Conservation (phyloP, 148 eudicot genomes). For the Camellia lanceoleosa region DNA sequence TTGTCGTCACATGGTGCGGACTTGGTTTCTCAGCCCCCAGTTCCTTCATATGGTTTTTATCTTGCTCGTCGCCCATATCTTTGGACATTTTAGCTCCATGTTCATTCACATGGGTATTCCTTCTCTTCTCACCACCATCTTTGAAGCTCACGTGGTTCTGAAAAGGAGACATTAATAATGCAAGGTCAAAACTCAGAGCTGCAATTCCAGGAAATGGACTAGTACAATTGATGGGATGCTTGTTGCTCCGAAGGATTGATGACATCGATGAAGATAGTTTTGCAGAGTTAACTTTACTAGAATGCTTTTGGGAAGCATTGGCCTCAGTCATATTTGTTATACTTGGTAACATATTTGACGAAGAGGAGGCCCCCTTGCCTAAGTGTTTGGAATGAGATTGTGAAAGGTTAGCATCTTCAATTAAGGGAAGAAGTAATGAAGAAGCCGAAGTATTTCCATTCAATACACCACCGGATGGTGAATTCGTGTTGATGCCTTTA, state of each 20-base stretch:
- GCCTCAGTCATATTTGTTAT: constrained; percentile 21
- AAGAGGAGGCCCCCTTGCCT: constrained; percentile 31
- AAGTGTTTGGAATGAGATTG: constrained; percentile 30
- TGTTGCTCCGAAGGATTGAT: constrained; percentile 30
- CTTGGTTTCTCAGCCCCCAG: constrained; percentile 14
- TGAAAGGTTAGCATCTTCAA: constrained; percentile 48
- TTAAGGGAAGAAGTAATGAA: constrained; percentile 44
- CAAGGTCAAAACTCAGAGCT: constrained; percentile 69
- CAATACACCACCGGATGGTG: constrained; percentile 31
- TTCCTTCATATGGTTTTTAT: constrained; percentile 28
- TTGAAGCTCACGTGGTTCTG: constrained; percentile 25
- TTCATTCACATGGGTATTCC: constrained; percentile 24
- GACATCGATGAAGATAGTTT: constrained; percentile 16
- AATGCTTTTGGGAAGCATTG: constrained; percentile 23
- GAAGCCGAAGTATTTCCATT: constrained; percentile 73
- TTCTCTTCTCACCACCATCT: constrained; percentile 26
- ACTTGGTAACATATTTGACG: constrained; percentile 24
- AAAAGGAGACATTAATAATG: constrained; percentile 51
- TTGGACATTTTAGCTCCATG: constrained; percentile 20
- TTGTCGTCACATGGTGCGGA: constrained; percentile 24
- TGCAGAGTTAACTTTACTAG: constrained; percentile 30
- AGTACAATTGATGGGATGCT: constrained; percentile 60
- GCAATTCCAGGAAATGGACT: constrained; percentile 83
- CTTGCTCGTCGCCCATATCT: constrained; percentile 23
- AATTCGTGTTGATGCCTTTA: constrained; percentile 33